Evolutionary conservation across 2,329 filamentous ascomycete species (phyloP), one percentile per base, ranked within the genome.

Genomic region (Ceratocystiopsis sp.): DNA sequence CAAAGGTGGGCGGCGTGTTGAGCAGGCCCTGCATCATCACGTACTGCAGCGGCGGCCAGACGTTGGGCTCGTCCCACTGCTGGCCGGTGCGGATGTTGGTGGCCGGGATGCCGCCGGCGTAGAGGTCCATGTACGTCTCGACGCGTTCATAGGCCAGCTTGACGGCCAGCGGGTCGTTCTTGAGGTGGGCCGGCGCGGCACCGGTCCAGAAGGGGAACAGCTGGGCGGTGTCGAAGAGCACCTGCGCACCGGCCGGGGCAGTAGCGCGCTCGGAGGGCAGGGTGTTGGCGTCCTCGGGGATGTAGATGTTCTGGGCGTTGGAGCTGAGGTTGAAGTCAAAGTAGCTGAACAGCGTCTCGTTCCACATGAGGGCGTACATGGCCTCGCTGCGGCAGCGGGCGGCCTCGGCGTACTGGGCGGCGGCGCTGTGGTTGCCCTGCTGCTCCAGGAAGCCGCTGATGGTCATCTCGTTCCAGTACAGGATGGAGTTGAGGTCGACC

Each of bases 181-280:
- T 73, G 49, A 81, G 62, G 46, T 65, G 58, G 0, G 56, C 52
- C 0, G 75, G 74, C 0, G 76, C 77, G 1, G 77, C 74, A 17
- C 77, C 76, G 2, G 73, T 71, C 76, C 77, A 81, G 64, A 80
- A 80, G 2, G 78, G 78, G 54, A 75, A 80, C 56, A 77, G 72
- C 54, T 80, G 76, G 0, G 68, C 68, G 10, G 71, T 57, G 45
- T 69, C 59, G 54, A 80, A 78, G 46, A 69, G 53, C 18, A 78
- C 61, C 54, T 80, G 73, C 35, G 69, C 56, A 36, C 69, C 74
- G 1, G 61, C 51, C 4, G 75, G 73, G 0, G 72, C 71, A 12
- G 57, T 60, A 2, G 57, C 10, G 7, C 19, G 19, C 19, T 21
- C 19, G 19, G 19, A 4, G 4, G 19, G 19, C 4, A 33, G 32